Base-by-base conservation (phyloP, 2,329 filamentous ascomycete species). In the Fusarium kyushuense region DNA sequence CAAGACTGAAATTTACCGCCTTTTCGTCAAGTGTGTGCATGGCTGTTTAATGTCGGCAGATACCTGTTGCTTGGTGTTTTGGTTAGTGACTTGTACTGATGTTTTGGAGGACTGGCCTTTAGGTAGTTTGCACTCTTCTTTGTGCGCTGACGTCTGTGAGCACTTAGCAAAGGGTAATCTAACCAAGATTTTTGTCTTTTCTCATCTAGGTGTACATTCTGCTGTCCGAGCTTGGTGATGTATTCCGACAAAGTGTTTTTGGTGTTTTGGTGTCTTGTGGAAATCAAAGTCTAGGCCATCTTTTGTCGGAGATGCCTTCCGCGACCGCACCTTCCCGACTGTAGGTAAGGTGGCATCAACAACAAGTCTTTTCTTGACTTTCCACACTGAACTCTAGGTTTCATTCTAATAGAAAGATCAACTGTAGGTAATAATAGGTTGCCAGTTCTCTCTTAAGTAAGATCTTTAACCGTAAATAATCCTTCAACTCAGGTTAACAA, bases 21-120 rank as follows among this genome's bases (percentile, higher is more conserved):
- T 16, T 8, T 40, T 30, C 25, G 25, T 27, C 27, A n/a, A 45
- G 29, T 46, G 33, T 40, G 16, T 57, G 33, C 21, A 58, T 52
- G 9, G 4, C 7, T 13, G 10, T 9, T 40, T 6, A 1, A 16
- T 19, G 25, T 16, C 16, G 17, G 9, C 25, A 16, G 11, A 25
- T 29, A 27, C 9, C 33, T 25, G 13, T n/a, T n/a, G 8, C 11
- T n/a, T 48, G 11, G 10, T n/a, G 6, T 12, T 19, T 5, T 19
- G 11, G 12, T 13, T 13, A 51, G 14, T 23, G n/a, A 51, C 10
- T 25, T 2, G n/a, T 38, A 14, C 10, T 57, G 36, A 11, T 57
- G 49, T 23, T 57, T 42, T 12, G 27, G n/a, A 8, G 16, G 17
- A 29, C 17, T 19, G 17, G 8, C 14, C 12, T 6, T 25, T 16